Conservation (phyloP, 129 eudicot genomes). For the Arctium lappa region DNA sequence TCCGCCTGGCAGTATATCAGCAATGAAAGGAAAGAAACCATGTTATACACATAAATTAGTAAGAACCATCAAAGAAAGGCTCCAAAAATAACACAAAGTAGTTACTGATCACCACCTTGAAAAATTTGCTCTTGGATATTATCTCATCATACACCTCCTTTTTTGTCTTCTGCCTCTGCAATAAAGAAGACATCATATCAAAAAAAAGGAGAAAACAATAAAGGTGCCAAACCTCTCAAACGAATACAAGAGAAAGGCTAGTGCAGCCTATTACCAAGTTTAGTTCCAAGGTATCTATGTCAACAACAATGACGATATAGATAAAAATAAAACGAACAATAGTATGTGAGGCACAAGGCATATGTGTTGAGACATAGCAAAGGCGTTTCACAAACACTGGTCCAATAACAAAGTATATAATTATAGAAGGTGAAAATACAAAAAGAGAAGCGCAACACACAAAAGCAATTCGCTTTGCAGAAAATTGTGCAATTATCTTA, state of each 20-base stretch:
- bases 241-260: background rate
- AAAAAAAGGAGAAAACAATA: background rate
- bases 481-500: background rate
- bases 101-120: conserved; percentile 54
- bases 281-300: background rate
- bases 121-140: conserved; percentile 80
- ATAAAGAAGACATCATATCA: conserved; percentile 17
- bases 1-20: conserved; percentile 51
- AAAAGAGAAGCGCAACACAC: background rate
- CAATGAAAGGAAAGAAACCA: background rate
- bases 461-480: background rate
- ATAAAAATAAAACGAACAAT: background rate
- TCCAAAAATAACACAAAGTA: background rate
- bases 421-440: background rate
- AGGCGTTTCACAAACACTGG: background rate
- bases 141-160: conserved; percentile 90
- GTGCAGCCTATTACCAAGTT: background rate
- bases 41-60: conserved; percentile 10
- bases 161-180: conserved; percentile 81
- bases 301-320: background rate
- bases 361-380: background rate
- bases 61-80: background rate
- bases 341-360: background rate
- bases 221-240: background rate
- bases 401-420: background rate